phyloP scores from a whole-genome alignment of 768 basidiomycete genomes.

The Boletus reticulatus region DNA sequence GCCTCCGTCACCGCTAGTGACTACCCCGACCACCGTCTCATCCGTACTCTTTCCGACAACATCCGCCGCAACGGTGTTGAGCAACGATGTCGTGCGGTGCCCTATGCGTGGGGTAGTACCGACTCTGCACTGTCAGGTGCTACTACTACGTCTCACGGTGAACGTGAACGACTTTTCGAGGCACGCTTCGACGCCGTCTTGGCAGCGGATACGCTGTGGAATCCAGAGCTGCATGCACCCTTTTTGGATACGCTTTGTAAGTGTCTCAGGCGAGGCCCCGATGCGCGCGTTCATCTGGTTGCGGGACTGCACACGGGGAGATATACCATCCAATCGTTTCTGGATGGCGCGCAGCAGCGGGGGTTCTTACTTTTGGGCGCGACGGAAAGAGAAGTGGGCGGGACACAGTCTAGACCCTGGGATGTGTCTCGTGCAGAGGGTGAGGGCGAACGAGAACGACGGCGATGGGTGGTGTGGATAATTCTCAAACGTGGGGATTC shows the following conservation, averaged over 20 bases:
- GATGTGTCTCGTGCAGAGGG: conserved; percentile 44
- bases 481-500: conserved; percentile 45
- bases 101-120: conserved; percentile 67
- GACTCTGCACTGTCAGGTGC: conserved; percentile 25
- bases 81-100: conserved; percentile 47
- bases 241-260: conserved; percentile 52
- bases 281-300: conserved; percentile 60
- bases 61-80: conserved; percentile 48
- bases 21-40: conserved; percentile 66
- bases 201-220: conserved; percentile 81
- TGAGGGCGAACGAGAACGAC: conserved; percentile 67
- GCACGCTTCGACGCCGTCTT: conserved; percentile 59
- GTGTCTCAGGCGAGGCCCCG: conserved; percentile 42
- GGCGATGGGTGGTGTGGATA: conserved; percentile 73
- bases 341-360: conserved; percentile 30
- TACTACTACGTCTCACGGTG: too few relatives aligned
- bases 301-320: conserved; percentile 76
- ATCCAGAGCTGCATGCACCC: conserved; percentile 52
- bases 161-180: too few relatives aligned
- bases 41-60: conserved; percentile 57
- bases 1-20: conserved; percentile 56
- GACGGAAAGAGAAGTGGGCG: conserved; percentile 47
- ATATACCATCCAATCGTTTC: conserved; percentile 65
- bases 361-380: conserved; percentile 48
- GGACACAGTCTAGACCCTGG: conserved; percentile 46